phyloP scores from a whole-genome alignment of 2,329 filamentous ascomycete genomes.

The Sarocladium brachiariae region DNA sequence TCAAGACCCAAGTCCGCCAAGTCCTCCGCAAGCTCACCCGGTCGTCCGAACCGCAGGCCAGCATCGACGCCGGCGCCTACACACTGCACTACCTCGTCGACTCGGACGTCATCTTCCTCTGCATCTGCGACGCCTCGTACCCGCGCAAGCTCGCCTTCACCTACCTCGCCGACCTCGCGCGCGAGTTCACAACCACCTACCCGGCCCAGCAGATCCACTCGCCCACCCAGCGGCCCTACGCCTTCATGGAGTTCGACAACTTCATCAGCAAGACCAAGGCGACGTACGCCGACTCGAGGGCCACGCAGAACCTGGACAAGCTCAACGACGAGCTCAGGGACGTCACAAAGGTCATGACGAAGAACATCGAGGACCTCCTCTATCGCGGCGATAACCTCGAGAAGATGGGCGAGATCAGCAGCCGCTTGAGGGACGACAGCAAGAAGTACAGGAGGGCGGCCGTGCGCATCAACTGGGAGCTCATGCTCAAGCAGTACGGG shows the following conservation, averaged over 20 bases:
- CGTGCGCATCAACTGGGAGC: conserved; percentile 95
- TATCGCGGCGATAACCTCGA: conserved; percentile 93
- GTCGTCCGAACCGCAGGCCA: conserved; percentile 84
- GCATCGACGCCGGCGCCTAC: conserved; percentile 77
- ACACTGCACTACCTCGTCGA: conserved; percentile 87
- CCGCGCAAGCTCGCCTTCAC: conserved; percentile 98
- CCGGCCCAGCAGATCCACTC: conserved; percentile 64
- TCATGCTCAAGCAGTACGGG: conserved; percentile 93
- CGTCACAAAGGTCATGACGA: conserved; percentile 99
- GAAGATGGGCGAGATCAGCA: conserved; percentile 93
- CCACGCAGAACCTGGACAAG: conserved; percentile 86
- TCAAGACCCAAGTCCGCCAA: conserved; percentile 85
- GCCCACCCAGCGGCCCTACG: conserved; percentile 77
- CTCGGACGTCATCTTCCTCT: conserved; percentile 79
- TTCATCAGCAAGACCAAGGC: conserved; percentile 91
- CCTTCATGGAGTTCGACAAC: conserved; percentile 96
- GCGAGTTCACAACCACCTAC: conserved; percentile 88
- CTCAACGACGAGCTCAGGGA: conserved; percentile 95
- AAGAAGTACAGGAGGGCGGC: conserved; percentile 91
- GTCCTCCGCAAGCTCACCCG: conserved; percentile 82
- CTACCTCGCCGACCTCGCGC: conserved; percentile 86
- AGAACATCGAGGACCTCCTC: conserved; percentile 97
- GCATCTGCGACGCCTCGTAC: conserved; percentile 89
- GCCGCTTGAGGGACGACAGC: conserved; percentile 80
- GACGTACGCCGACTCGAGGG: conserved; percentile 87